Evolutionary conservation across 169 alveolate genomes (phyloP).

Genomic region (Plasmodium coatneyi): DNA sequence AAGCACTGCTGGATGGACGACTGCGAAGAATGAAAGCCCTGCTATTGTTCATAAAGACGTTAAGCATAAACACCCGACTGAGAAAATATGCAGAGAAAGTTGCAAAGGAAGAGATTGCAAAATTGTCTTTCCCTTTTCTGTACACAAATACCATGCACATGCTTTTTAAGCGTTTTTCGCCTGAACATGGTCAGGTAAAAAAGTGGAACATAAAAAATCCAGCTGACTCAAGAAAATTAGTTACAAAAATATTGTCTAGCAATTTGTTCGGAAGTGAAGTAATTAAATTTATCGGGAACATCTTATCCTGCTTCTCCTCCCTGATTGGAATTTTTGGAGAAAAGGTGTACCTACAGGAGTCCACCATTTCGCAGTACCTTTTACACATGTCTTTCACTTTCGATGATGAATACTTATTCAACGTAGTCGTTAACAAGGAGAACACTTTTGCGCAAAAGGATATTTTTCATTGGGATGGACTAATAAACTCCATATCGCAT

Average conservation of each 20-base stretch:
- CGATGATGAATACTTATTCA: slow-evolving; percentile 54
- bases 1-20: slow-evolving; percentile 33
- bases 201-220: slow-evolving; percentile 70
- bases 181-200: slow-evolving; percentile 27
- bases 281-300: slow-evolving; percentile 57
- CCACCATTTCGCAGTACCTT: slow-evolving; percentile 25
- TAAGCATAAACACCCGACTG: slow-evolving; percentile 26
- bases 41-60: slow-evolving; percentile 21
- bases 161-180: slow-evolving; percentile 46
- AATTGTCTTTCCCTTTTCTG: slow-evolving; percentile 48
- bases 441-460: slow-evolving; percentile 17
- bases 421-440: slow-evolving; percentile 35
- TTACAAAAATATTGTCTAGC: slow-evolving; percentile 35
- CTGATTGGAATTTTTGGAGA: slow-evolving; percentile 25
- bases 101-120: slow-evolving; percentile 41
- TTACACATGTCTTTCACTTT: slow-evolving; percentile 64
- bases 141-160: slow-evolving; percentile 50
- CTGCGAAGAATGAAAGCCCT: slow-evolving; percentile 28
- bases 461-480: slow-evolving; percentile 44
- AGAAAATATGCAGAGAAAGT: slow-evolving; percentile 47
- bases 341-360: not conserved
- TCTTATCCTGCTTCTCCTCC: slow-evolving; percentile 32
- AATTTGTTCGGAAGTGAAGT: slow-evolving; percentile 49
- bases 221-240: slow-evolving; percentile 66
- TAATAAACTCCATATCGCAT: slow-evolving; percentile 23